Evolutionary conservation across 331 rosid genomes (phyloP), one percentile per base, ranked within the genome.

Genomic region (Prunus yedoensis): DNA sequence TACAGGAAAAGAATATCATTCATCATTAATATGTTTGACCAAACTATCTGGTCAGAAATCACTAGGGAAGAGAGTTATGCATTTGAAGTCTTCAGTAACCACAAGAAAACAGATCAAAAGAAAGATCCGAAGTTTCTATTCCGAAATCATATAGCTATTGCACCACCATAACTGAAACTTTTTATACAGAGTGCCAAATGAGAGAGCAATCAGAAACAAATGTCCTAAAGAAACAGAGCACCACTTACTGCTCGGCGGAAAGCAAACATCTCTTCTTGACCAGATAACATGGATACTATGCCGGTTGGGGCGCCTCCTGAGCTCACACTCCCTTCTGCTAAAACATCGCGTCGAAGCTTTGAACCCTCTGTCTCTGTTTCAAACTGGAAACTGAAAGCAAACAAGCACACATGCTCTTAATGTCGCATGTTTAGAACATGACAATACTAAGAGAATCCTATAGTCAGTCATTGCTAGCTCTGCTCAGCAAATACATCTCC

Each of bases 191-290:
- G 30, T 1, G 62, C 15, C 30, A 11, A 57, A 6, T 38, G 43
- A 21, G 65, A 60, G 15, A 4, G 21, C 16, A 8, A 50, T 70
- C 27, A 30, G 45, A 30, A 52, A 46, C 45, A 70, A 53, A 63
- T 53, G 30, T 23, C 21, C 32, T 23, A 16, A 53, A 56, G 66
- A 41, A 21, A 57, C 27, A 57, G 3, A 70, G 63, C 50, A 12
- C 58, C 65, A 90, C 97, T 91, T 85, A 91, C 98, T 74, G 98
- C 98, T 83, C 98, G 86, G 53, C 85, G 91, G 81, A 94, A 94
- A 74, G 98, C 96, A 87, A 94, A 91, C 89, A 85, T 84, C 83
- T 94, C 98, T 85, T 94, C 98, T 81, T 90, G 95, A 72, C 97
- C 97, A 51, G 98, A 94, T 57, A 90, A 78, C 85, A 91, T 89